These are phyloP conservation scores for Pestalotiopsis sp. DNA, from an alignment of 2,329 filamentous ascomycete genomes.

Conservation along the genomic window DNA sequence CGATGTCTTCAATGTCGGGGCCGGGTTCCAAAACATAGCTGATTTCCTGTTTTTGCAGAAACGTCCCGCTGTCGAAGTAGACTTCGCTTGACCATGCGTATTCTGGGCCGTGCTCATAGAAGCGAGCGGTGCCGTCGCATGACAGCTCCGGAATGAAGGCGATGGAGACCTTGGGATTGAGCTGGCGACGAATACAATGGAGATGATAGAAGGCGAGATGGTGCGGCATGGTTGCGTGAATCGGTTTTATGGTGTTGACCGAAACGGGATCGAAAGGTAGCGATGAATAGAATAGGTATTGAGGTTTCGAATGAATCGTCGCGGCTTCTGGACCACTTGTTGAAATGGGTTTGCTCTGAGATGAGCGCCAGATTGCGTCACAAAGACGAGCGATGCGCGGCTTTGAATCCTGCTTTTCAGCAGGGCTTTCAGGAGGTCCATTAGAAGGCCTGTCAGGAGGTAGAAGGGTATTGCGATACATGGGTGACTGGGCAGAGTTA, in stretches of 20 bases:
- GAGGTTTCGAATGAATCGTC: not conserved
- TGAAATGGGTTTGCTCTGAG: not conserved
- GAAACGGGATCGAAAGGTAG: not conserved
- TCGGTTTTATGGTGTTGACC: not conserved
- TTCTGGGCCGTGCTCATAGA: not conserved
- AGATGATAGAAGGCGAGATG: constrained; percentile 9
- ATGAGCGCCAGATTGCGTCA: not conserved
- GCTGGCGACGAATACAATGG: not conserved
- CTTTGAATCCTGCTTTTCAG: not conserved
- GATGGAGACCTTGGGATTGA: not conserved
- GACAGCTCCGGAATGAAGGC: constrained; percentile 9
- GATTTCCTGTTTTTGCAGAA: not conserved
- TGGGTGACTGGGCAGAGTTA: not conserved
- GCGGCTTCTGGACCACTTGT: not conserved
- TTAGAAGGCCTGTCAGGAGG: too few species aligned
- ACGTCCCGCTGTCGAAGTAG: not conserved
- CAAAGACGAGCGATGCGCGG: not conserved
- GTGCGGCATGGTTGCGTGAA: not conserved
- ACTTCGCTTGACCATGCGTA: constrained; percentile 3
- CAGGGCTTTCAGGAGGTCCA: not conserved
- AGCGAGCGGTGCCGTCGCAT: not conserved
- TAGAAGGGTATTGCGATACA: not conserved
- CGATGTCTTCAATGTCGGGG: not conserved
- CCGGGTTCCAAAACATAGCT: not conserved
- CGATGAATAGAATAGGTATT: not conserved